These are phyloP conservation scores for Candida khao-thaluensis DNA, from an alignment of 805 yeast species.

Conservation along the genomic window DNA sequence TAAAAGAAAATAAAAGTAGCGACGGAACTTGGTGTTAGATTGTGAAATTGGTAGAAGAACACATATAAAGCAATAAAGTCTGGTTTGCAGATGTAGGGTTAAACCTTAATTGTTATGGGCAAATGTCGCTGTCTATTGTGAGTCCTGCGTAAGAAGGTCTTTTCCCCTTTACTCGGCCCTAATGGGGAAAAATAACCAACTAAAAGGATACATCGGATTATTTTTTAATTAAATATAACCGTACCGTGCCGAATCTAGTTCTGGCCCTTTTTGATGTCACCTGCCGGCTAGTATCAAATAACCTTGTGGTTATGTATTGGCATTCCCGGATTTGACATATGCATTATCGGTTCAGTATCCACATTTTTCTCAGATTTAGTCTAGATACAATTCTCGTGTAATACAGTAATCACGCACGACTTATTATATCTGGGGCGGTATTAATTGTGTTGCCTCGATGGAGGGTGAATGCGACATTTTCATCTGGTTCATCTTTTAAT, in stretches of 20 bases:
- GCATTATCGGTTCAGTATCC: too few relatives aligned
- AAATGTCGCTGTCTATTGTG: neutral
- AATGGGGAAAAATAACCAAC: neutral
- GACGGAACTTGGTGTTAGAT: neutral
- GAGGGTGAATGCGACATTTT: too few relatives aligned
- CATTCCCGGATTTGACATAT: too few relatives aligned
- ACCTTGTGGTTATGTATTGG: too few relatives aligned
- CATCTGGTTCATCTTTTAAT: too few relatives aligned
- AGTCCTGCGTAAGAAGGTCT: neutral
- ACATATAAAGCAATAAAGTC: neutral
- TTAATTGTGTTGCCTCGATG: neutral
- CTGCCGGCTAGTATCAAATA: too few relatives aligned
- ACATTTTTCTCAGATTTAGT: neutral
- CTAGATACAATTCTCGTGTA: neutral
- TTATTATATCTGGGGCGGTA: neutral
- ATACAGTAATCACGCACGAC: conserved; percentile 1
- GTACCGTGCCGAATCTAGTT: too few relatives aligned
- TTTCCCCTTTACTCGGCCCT: neutral
- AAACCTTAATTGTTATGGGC: conserved; percentile 1
- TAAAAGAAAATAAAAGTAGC: conserved; percentile 7
- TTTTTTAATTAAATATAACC: too few relatives aligned
- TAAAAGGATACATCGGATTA: neutral
- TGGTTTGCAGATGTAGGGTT: neutral
- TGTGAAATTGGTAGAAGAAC: conserved; percentile 6
- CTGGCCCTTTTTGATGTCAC: too few relatives aligned